A percentile compares a stretch with the other conserved stretches of the same genome.
These are phyloP conservation scores for Raffaelea arxii DNA, from an alignment of 2,329 filamentous ascomycete species.

Conservation along the genomic window DNA sequence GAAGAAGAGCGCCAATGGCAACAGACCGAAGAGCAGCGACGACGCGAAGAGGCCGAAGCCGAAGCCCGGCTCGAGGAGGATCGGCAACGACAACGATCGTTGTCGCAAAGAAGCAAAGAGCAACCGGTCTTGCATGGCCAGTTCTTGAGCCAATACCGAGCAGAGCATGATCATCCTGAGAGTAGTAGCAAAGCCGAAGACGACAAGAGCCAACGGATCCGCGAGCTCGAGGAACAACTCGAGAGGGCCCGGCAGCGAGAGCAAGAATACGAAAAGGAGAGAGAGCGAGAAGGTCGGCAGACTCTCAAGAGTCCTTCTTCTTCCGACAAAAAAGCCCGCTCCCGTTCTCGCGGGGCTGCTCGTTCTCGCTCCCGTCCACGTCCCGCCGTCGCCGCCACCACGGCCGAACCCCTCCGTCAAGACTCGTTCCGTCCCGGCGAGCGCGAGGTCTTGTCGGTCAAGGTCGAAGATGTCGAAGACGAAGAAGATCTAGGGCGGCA, in stretches of 20 bases:
- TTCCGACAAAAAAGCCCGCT: not conserved
- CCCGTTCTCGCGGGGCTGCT: slow-evolving; percentile 10
- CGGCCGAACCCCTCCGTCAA: slow-evolving; percentile 32
- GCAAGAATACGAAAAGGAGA: slow-evolving; percentile 50
- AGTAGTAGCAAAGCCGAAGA: slow-evolving; percentile 21
- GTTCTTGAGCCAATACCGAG: slow-evolving; percentile 78
- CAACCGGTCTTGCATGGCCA: slow-evolving; percentile 62
- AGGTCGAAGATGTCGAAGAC: too few species aligned
- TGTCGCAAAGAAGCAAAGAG: slow-evolving; percentile 47
- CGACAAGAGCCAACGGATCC: slow-evolving; percentile 57
- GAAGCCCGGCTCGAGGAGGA: slow-evolving; percentile 61
- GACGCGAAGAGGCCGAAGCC: slow-evolving; percentile 51
- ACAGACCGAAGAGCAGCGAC: slow-evolving; percentile 52
- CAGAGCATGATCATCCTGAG: slow-evolving; percentile 44
- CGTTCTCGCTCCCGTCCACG: slow-evolving; percentile 17
- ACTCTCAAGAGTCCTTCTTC: slow-evolving; percentile 1
- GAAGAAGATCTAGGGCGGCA: too few species aligned
- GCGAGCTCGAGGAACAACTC: slow-evolving; percentile 67
- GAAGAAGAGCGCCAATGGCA: slow-evolving; percentile 70
- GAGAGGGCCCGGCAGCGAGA: slow-evolving; percentile 54
- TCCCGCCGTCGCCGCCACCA: slow-evolving; percentile 18
- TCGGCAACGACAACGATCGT: slow-evolving; percentile 48
- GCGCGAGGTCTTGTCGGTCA: slow-evolving; percentile 52
- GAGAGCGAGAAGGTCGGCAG: slow-evolving; percentile 42
- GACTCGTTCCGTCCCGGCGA: slow-evolving; percentile 57